Base-by-base conservation (phyloP, 2,329 filamentous ascomycete species). In the Massarina eburnea region DNA sequence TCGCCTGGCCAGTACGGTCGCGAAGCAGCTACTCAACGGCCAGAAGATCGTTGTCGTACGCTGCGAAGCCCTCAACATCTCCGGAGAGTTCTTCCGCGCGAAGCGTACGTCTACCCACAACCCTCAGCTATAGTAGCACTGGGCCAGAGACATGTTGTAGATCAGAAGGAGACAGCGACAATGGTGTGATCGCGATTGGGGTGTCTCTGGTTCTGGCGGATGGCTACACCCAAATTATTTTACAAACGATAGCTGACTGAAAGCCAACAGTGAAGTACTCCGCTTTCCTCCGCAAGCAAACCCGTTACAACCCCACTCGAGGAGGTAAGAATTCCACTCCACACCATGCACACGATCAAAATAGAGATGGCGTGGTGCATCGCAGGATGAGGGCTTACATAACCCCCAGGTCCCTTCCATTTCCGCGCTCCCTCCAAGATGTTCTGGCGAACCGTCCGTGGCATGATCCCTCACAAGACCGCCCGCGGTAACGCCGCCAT, bases 381-480 rank as follows among this genome's bases (percentile, higher is more conserved):
- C 9, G 4, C 29, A 21, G 33, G 27, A 18, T 46, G 37, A 33
- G 24, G 30, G 42, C 57, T 64, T 44, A 63, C 44, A n/a, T n/a
- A 15, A 18, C 9, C 66, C 67, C 60, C 70, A 91, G 87, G 92
- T 82, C 94, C 94, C 78, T 99, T 97, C 91, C 94, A 99, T 82
- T 97, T 96, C 91, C 94, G 94, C 76, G 91, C 92, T 69, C 94
- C 94, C 59, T 95, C 91, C 71, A 89, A 95, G 80, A 96, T 99
- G 83, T 96, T 99, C 88, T 99, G 96, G 89, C 96, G 96, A 88
- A 91, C 94, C 75, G 90, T 99, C 80, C 92, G 94, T 77, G 94
- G 94, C 77, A 99, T 99, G 94, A 95, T 99, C 67, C 94, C 94
- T 73, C 94, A 99, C 90, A 99, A 99, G 89, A 99, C 94, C 67